Conservation (phyloP, 371 early-diverging fungal genomes). For the Nematocida sp. region DNA sequence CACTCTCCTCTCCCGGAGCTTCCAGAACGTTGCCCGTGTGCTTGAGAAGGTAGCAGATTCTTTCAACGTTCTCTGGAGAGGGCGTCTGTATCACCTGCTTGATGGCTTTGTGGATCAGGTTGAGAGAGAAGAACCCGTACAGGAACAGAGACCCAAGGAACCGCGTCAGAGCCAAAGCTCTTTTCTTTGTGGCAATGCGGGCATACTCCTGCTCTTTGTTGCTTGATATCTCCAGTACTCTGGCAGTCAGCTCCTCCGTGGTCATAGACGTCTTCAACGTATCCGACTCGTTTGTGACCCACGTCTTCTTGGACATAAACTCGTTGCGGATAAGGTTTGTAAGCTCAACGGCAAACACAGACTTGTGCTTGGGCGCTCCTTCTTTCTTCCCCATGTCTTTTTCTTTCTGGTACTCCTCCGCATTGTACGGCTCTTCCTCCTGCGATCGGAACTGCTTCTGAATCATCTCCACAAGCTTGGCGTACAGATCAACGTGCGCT, state of each 20-base stretch:
- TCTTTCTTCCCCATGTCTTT: background rate
- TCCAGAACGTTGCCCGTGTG: constrained; percentile 20
- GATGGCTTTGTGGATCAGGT: background rate
- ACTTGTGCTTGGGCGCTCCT: background rate
- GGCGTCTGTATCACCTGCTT: background rate
- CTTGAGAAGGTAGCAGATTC: constrained; percentile 35
- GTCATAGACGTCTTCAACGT: background rate
- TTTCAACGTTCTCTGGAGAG: constrained; percentile 40
- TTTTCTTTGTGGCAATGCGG: constrained; percentile 20
- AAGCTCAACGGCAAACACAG: constrained; percentile 1
- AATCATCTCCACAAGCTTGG: constrained; percentile 9
- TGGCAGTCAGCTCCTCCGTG: constrained; percentile 25
- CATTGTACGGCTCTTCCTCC: constrained; percentile 33
- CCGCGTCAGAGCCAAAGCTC: constrained; percentile 10
- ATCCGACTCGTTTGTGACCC: constrained; percentile 9
- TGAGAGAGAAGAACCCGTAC: constrained; percentile 3
- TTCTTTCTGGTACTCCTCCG: background rate
- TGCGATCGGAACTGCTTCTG: constrained; percentile 9
- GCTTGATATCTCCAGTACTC: constrained; percentile 30
- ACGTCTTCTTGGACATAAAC: background rate
- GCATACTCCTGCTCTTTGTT: constrained; percentile 50
- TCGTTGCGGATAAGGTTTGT: background rate
- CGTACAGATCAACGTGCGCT: constrained; percentile 27
- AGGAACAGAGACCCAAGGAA: constrained; percentile 14
- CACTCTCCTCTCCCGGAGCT: background rate